Conservation (phyloP, 2,329 filamentous ascomycete species). For the Chaetomiaceae sp. region DNA sequence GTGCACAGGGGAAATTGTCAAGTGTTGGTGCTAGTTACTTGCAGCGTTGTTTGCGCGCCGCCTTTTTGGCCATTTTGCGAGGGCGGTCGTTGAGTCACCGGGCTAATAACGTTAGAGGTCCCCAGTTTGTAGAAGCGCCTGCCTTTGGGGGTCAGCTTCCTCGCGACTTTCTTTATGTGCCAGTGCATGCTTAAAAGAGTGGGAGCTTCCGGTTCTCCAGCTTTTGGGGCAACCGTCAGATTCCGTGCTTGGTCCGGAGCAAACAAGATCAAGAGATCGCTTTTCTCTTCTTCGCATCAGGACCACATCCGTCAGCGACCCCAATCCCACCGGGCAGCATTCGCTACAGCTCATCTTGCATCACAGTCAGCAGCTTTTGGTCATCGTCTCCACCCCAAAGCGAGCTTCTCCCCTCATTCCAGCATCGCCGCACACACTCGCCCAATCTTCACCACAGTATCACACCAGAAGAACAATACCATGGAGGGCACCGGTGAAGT, state of each 20-base stretch:
- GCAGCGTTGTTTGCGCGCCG: background rate
- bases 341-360: background rate
- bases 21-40: too few species aligned
- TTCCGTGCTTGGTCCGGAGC: background rate
- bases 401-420: conserved; percentile 12
- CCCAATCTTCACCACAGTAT: conserved; percentile 10
- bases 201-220: background rate
- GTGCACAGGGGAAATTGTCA: background rate
- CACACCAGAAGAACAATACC: conserved; percentile 3
- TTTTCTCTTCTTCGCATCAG: background rate
- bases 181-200: conserved; percentile 6
- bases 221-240: background rate
- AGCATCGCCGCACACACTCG: conserved; percentile 3
- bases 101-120: too few species aligned
- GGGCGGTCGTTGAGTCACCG: conserved; percentile 11
- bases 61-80: background rate
- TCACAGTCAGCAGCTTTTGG: background rate
- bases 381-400: conserved; percentile 16
- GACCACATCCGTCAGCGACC: background rate
- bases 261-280: background rate
- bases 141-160: background rate
- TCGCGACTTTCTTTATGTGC: background rate
- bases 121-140: background rate
- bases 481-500: conserved; percentile 21
- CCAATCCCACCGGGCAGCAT: background rate